Base-by-base conservation (phyloP, 371 early-diverging fungal species). In the Circinella umbellata region DNA sequence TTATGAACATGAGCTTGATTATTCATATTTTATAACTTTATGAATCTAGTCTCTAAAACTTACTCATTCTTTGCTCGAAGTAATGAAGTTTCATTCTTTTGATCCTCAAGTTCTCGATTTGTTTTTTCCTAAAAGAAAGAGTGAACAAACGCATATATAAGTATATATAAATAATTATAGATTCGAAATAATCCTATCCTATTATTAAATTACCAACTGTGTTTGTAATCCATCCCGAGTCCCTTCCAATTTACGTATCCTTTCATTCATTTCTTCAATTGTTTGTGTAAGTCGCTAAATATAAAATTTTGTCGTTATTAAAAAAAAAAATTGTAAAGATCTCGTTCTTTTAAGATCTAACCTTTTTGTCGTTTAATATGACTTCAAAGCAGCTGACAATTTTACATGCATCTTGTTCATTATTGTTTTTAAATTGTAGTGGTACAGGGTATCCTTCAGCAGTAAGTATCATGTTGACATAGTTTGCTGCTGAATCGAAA, bases 371-470 rank as follows among this genome's bases (percentile, higher is more conserved):
- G 34, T 69, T 63, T n/a, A 84, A 36, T 46, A 84, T 20, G 15
- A 61, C 61, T 59, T 79, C 73, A 2, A 84, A 18, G 49, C 84
- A 81, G 42, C 80, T 81, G 47, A 84, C 64, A 15, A 81, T 74
- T 66, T 77, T 75, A 42, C 80, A 80, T 17, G 75, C 68, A 54
- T 84, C 80, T 8, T 70, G 54, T 9, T 67, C 55, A 17, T 77
- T 67, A 14, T 67, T 69, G 39, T 73, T 76, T 17, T 79, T 47
- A 63, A 81, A 77, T 9, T 74, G 60, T 17, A 84, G 71, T 7
- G 84, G 84, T 36, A 79, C 76, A 27, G 79, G 78, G 67, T 81
- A 84, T 63, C 79, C 77, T 39, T 81, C 70, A 11, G 76, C 75
- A 17, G 84, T 81, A 8, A 84, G 67, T 15, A 76, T 65, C 9